Percentiles rank a stretch among this genome's conserved stretches.
Conservation (phyloP, 2,329 filamentous ascomycete species). For the Diplocarpon mali region DNA sequence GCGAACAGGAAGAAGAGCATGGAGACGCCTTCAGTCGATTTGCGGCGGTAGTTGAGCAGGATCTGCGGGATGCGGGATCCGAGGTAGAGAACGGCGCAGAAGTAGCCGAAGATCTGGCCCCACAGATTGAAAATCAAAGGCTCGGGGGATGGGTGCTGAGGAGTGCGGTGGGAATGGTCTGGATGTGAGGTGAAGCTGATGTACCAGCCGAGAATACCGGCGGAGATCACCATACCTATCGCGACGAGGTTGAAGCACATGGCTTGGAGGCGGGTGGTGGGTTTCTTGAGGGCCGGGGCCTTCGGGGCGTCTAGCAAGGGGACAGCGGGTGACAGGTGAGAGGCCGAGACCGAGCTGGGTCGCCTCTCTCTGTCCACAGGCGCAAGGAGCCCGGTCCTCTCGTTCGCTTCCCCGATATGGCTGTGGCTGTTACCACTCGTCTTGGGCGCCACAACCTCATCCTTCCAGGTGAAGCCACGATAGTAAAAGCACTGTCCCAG, state of each 20-base stretch:
- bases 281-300: conserved; percentile 33
- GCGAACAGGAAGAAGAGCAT: conserved; percentile 96
- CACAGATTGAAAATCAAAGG: conserved; percentile 58
- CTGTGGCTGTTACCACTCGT: conserved; percentile 21
- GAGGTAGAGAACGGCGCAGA: conserved; percentile 83
- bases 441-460: conserved; percentile 38
- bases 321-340: conserved; percentile 70
- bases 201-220: conserved; percentile 80
- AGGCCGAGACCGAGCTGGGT: conserved; percentile 46
- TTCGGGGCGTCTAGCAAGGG: conserved; percentile 53
- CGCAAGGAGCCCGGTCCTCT: conserved; percentile 41
- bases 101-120: conserved; percentile 87
- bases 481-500: conserved; percentile 93
- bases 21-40: conserved; percentile 86
- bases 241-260: conserved; percentile 64
- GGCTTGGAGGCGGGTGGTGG: conserved; percentile 43
- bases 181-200: conserved; percentile 40
- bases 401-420: conserved; percentile 32
- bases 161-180: conserved; percentile 14
- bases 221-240: conserved; percentile 70
- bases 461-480: conserved; percentile 62
- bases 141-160: conserved; percentile 30
- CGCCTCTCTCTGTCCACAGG: conserved; percentile 36
- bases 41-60: conserved; percentile 81
- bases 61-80: conserved; percentile 84